A percentile compares a stretch with the other conserved stretches of the same genome.
phyloP scores from a whole-genome alignment of 2,329 filamentous ascomycete species.

The Stenocarpella maydis region DNA sequence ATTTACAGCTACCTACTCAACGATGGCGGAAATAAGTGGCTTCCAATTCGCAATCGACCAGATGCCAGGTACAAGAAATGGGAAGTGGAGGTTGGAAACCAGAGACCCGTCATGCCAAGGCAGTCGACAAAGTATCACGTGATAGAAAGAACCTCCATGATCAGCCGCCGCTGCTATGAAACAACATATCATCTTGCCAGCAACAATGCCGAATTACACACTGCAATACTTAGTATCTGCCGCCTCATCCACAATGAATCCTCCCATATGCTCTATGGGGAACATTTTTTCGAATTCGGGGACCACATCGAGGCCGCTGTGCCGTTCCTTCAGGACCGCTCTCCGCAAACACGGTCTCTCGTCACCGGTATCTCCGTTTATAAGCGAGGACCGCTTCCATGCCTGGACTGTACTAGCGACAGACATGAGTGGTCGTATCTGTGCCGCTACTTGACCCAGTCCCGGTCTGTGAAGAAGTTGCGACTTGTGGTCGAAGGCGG shows the following conservation, averaged over 20 bases:
- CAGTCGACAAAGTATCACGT: constrained; percentile 48
- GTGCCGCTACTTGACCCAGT: constrained; percentile 55
- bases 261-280: constrained; percentile 62
- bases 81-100: not conserved
- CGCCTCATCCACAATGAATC: constrained; percentile 62
- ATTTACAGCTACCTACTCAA: constrained; percentile 56
- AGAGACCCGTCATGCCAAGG: not conserved
- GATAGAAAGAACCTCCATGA: constrained; percentile 46
- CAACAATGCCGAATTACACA: constrained; percentile 49
- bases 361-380: constrained; percentile 61
- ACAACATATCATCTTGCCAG: constrained; percentile 65
- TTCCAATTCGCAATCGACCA: constrained; percentile 51
- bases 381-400: constrained; percentile 62
- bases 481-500: constrained; percentile 64
- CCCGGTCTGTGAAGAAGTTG: constrained; percentile 52
- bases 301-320: constrained; percentile 66
- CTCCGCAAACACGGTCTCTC: constrained; percentile 54
- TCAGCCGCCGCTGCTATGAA: constrained; percentile 51
- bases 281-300: constrained; percentile 67
- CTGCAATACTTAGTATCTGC: constrained; percentile 55
- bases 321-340: constrained; percentile 64
- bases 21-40: constrained; percentile 47
- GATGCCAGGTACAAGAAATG: constrained; percentile 33
- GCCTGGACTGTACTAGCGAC: constrained; percentile 58
- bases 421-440: constrained; percentile 62